Base-by-base conservation (phyloP, 768 basidiomycete genomes). In the Amanita polypyramis region DNA sequence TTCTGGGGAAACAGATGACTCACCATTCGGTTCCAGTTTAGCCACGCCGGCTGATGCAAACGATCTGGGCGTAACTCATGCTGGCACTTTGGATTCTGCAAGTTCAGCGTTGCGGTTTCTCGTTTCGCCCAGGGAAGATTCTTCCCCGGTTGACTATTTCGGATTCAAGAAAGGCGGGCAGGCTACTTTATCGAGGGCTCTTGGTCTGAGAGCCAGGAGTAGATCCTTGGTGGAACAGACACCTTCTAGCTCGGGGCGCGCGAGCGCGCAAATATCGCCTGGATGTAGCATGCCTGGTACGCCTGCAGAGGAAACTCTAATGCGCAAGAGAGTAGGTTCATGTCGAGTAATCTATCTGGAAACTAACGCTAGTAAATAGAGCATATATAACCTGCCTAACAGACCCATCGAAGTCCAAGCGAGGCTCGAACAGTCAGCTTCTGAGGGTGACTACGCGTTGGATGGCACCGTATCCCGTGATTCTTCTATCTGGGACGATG, bases 1-100 rank as follows among this genome's bases (percentile, higher is more conserved):
- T 49, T 71, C 71, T 23, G 62, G 58, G 30, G 59, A 63, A 44
- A 71, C 72, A 2, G 59, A 65, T 41, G 70, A 73, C 32, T 70
- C 72, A 36, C 64, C 69, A 0, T 69, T 72, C 47, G 62, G 60
- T 10, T 72, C 70, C 6, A 60, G 57, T 30, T 58, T 73, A 2
- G 65, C 65, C 17, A 73, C 72, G 25, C 72, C 72, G 11, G 60
- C 60, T 4, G 70, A 72, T 39, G 3, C 15, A 6, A 19, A 47
- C 12, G 46, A 47, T 21, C 23, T 34, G 3, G 23, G 36, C n/a
- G 56, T 15, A n/a, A 53, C 0, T 19, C 50, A 1, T 45, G 41
- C 30, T 21, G 30, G n/a, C 45, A 54, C 15, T 53, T 55, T 17
- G 27, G 50, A 29, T 49, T 46, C 11, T 49, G 41, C 51, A 50